Evolutionary conservation across 1,284 basidiomycete species (phyloP), one percentile per base, ranked within the genome.

Genomic region (Sporisorium iseilematis-ciliati): DNA sequence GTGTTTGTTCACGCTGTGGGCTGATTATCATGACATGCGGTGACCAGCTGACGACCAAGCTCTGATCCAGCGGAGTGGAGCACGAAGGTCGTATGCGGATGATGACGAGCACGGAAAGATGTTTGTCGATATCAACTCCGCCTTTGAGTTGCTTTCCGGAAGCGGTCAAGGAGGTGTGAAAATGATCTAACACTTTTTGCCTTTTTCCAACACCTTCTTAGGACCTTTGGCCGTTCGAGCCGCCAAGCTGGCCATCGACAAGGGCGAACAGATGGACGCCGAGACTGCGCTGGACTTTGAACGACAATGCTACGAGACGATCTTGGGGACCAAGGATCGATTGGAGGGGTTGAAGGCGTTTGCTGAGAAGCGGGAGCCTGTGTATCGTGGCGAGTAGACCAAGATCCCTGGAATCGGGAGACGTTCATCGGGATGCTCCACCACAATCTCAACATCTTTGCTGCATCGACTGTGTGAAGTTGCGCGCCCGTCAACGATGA

Each of bases 171-270:
- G 40, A 43, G 35, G 21, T 21, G 8, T 20, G 16, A 3, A 48
- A 35, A 31, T 16, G 35, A 38, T 59, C 57, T 57, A 64, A 64
- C 53, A 57, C 42, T 14, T 12, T 18, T 35, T 43, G 8, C 23
- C 8, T 10, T 43, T 33, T 26, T 20, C 21, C 45, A n/a, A n/a
- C n/a, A n/a, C 4, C 52, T 3, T 73, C 4, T 16, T 65, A 95
- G 94, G 94, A 35, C 95, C 94, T 8, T 87, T 97, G 38, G 94
- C 95, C 2, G 88, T 97, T 18, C 89, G 91, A 29, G 94, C 94
- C 0, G 94, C 95, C 7, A 97, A 97, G 84, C 88, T 91, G 74
- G 93, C 94, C 3, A 92, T 97, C 65, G 92, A 93, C 48, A 88
- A 91, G 38, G 92, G 94, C 16, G 88, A 89, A 8, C 91, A 93